Base-by-base conservation (phyloP, 192 early-diverging fungal genomes). In the Coemansia sp. region DNA sequence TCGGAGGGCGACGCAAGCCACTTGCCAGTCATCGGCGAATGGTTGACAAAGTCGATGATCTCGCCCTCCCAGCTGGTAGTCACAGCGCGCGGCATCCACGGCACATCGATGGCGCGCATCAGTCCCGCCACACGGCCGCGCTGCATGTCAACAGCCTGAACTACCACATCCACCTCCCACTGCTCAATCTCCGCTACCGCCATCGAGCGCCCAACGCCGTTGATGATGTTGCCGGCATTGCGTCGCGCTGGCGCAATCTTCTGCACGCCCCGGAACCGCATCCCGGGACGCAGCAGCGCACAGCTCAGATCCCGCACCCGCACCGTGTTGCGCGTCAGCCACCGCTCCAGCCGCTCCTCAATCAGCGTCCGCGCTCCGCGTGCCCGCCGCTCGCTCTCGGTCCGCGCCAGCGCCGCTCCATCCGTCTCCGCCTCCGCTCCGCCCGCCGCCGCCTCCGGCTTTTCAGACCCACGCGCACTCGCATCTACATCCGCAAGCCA, bases 1-100 rank as follows among this genome's bases (percentile, higher is more conserved):
- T 73, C 64, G 43, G 64, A 45, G 45, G 69, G 40, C 11, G 61
- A 69, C 4, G 87, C 78, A n/a, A 76, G 48, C 87, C 87, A 90
- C 67, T 88, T 88, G 62, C 71, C 73, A 9, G 88, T 90, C 70
- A 81, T 73, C 44, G 86, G 76, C 45, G 67, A 75, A 46, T 84
- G 73, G 56, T 86, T 85, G 57, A 81, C 79, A 79, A 90, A 88
- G 67, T 90, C 88, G 37, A 90, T 63, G 22, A 90, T 81, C 74
- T 90, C 88, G 70, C 88, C 88, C 64, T 88, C 86, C 88, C 88
- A 90, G 53, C 67, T 85, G 1, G 88, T 90, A 39, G 84, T 81
- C 8, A 87, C 84, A 6, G 69, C 77, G 38, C 71, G 72, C 13
- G 72, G 72, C 51, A 84, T 82, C 44, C 71, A 64, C 5, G 85